phyloP scores from a whole-genome alignment of 305 asterid genomes.

The Solanum hybrid region DNA sequence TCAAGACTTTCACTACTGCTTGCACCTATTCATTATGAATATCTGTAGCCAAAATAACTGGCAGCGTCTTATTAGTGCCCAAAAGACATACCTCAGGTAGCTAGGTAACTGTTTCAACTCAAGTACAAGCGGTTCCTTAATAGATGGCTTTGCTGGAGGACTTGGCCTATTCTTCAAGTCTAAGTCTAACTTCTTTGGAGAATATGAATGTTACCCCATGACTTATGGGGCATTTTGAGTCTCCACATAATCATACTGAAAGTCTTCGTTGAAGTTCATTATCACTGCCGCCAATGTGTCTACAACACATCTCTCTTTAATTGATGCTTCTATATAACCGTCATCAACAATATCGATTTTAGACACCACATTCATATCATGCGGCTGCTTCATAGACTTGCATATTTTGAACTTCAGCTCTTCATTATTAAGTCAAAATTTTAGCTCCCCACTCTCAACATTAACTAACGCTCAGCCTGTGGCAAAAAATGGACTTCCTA shows the following conservation, averaged over 20 bases:
- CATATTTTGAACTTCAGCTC: background rate
- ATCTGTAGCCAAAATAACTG: background rate
- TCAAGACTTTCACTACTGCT: background rate
- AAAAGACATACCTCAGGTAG: background rate
- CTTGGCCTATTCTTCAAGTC: background rate
- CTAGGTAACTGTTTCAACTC: background rate
- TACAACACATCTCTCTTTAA: background rate
- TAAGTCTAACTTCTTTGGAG: background rate
- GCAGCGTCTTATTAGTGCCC: background rate
- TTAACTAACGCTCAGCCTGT: background rate
- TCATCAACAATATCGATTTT: background rate
- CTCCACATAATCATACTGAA: background rate
- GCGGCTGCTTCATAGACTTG: background rate
- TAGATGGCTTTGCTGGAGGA: background rate
- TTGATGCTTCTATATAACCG: background rate
- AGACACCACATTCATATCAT: background rate
- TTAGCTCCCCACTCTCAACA: background rate
- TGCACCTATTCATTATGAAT: background rate
- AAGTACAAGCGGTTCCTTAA: too few relatives aligned
- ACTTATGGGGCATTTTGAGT: background rate
- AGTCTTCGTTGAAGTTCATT: background rate
- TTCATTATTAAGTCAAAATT: background rate
- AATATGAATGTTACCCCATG: background rate
- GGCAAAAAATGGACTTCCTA: background rate
- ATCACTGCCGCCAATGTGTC: background rate